Evolutionary conservation across 495 filamentous ascomycete species (phyloP), one percentile per base, ranked within the genome.

Genomic region (Neurospora sp.): DNA sequence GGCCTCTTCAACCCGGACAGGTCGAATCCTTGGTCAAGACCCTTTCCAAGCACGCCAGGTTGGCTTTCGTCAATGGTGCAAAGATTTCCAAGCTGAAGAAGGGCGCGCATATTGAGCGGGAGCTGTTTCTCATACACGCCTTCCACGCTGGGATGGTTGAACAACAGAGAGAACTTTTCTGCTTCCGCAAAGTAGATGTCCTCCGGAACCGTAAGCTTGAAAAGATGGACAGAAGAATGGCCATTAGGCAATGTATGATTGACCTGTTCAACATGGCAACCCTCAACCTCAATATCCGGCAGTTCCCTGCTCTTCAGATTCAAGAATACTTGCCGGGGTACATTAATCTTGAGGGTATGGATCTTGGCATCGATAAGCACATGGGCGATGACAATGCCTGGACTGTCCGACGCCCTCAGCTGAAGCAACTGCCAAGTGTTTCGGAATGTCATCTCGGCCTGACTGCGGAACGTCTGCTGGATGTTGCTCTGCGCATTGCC

Each of bases 371-470:
- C 96, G 73, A 99, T 98, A 68, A 99, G 84, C 35, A 98, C 92
- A 81, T 93, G 96, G 11, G 96, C 95, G 69, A 87, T 87, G 68
- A 99, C 91, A 74, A 97, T 89, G 14, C 96, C 96, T 27, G 94
- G 93, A 69, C 84, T 89, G 59, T 92, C 89, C 3, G 94, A 93
- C 38, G 91, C 87, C 66, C 89, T 88, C 38, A 98, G 88, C 78
- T 98, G 95, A 40, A 99, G 84, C 39, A 99, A 85, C 79, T 98
- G 94, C 96, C 96, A 99, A 7, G 93, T 97, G 76, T 90, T 94
- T 74, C 89, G 91, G 81, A 94, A 98, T 9, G 95, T 88, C 75
- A 93, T 78, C 82, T 97, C 93, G 1, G 95, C 94, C 80, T 97
- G 93, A 73, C 93, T 95, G 73, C 93, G 88, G 85, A 99, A 98